A percentile compares a stretch with the other conserved stretches of the same genome.
phyloP scores from a whole-genome alignment of 2,329 filamentous ascomycete species.

The Colletotrichum sp. region DNA sequence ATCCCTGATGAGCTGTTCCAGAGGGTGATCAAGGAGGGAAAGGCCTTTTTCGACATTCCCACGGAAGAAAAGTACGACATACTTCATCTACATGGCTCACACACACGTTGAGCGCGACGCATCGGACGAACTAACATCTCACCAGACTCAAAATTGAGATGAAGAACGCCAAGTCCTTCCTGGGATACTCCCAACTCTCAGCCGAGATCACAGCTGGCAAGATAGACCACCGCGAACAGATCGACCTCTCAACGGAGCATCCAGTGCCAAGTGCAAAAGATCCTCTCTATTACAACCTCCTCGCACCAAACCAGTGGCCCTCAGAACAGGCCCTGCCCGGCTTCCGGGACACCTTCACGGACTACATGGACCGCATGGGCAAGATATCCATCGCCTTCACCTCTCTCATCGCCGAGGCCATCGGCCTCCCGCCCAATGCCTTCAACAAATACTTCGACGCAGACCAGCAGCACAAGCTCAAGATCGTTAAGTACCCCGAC shows the following conservation, averaged over 20 bases:
- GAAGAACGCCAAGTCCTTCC: slow-evolving; percentile 75
- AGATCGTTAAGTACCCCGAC: slow-evolving; percentile 88
- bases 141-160: slow-evolving; percentile 70
- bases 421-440: slow-evolving; percentile 70
- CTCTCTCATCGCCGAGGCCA: slow-evolving; percentile 82
- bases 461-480: slow-evolving; percentile 83
- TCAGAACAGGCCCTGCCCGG: slow-evolving; percentile 63
- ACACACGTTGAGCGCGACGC: neutral
- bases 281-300: slow-evolving; percentile 76
- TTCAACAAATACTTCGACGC: slow-evolving; percentile 82
- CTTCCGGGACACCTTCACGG: slow-evolving; percentile 72
- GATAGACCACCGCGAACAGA: slow-evolving; percentile 83
- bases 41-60: slow-evolving; percentile 78
- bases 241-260: slow-evolving; percentile 85
- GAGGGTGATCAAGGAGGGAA: slow-evolving; percentile 71
- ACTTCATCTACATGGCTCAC: neutral
- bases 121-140: neutral
- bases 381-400: slow-evolving; percentile 76
- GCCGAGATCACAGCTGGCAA: slow-evolving; percentile 76
- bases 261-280: slow-evolving; percentile 64
- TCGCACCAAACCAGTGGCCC: slow-evolving; percentile 84
- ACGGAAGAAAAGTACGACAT: slow-evolving; percentile 70
- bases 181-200: slow-evolving; percentile 71
- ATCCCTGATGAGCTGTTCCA: slow-evolving; percentile 70
- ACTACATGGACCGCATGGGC: slow-evolving; percentile 81